Percentiles rank a stretch among this genome's conserved stretches.
Conservation (phyloP, 164 flowering plant genomes). For the Macadamia integrifolia region DNA sequence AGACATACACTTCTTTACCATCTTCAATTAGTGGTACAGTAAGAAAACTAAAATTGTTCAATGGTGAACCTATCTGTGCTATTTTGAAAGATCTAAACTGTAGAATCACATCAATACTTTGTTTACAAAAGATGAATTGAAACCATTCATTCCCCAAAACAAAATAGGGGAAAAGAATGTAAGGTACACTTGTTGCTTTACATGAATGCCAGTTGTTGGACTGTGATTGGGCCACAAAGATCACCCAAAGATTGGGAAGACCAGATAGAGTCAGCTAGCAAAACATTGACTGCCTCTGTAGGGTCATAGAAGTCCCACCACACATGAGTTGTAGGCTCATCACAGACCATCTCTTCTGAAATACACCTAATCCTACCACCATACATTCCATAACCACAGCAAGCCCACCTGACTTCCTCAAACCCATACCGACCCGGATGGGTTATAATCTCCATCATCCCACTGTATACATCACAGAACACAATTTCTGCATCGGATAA, state of each 20-base stretch:
- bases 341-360: slow-evolving; percentile 42
- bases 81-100: too few species aligned
- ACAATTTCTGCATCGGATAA: slow-evolving; percentile 35
- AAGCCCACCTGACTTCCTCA: slow-evolving; percentile 39
- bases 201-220: slow-evolving; percentile 25
- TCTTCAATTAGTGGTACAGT: too few species aligned
- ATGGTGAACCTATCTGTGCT: too few species aligned
- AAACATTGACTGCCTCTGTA: slow-evolving; percentile 41
- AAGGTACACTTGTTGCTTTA: background rate
- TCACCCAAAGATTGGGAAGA: slow-evolving; percentile 30
- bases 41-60: too few species aligned
- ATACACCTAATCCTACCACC: slow-evolving; percentile 53
- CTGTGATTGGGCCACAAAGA: slow-evolving; percentile 43
- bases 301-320: slow-evolving; percentile 91
- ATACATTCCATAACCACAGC: slow-evolving; percentile 54
- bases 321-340: slow-evolving; percentile 27
- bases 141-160: too few species aligned
- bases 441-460: slow-evolving; percentile 44
- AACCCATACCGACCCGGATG: slow-evolving; percentile 45
- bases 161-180: too few species aligned
- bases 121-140: too few species aligned
- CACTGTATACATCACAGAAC: slow-evolving; percentile 64
- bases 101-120: too few species aligned
- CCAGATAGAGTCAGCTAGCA: slow-evolving; percentile 72
- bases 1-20: too few species aligned